A percentile compares a stretch with the other conserved stretches of the same genome.
Evolutionary conservation across 2,329 filamentous ascomycete species (phyloP).

Genomic region (Byssochlamys sp.): DNA sequence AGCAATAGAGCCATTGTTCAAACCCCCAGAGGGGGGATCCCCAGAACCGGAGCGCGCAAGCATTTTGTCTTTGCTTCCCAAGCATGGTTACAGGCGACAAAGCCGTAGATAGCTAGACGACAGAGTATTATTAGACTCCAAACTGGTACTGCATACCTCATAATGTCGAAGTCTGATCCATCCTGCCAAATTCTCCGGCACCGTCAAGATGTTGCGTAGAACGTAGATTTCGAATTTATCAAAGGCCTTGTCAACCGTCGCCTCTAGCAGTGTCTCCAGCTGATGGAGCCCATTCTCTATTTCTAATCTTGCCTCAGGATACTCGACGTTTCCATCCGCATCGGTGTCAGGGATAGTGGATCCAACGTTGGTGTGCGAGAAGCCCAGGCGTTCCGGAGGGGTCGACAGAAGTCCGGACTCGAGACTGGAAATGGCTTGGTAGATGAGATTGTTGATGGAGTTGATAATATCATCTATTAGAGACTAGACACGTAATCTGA

Average conservation of each 20-base stretch:
- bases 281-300: conserved; percentile 82
- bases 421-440: conserved; percentile 77
- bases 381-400: conserved; percentile 70
- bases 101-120: neutral
- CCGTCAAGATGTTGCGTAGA: conserved; percentile 70
- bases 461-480: conserved; percentile 98
- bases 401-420: conserved; percentile 70
- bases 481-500: conserved; percentile 47
- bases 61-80: neutral
- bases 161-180: conserved; percentile 83
- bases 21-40: neutral
- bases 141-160: conserved; percentile 42
- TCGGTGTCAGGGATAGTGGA: conserved; percentile 40
- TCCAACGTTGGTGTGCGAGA: conserved; percentile 45
- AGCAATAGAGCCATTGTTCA: neutral
- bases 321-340: conserved; percentile 36
- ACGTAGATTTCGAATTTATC: conserved; percentile 84
- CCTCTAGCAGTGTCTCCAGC: conserved; percentile 70
- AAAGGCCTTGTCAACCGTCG: conserved; percentile 74
- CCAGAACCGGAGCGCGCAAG: neutral
- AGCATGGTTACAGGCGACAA: neutral
- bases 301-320: conserved; percentile 53
- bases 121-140: neutral
- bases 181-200: conserved; percentile 60
- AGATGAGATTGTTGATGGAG: conserved; percentile 84